Conservation (phyloP, 2,329 filamentous ascomycete species). For the Alternaria alternata region DNA sequence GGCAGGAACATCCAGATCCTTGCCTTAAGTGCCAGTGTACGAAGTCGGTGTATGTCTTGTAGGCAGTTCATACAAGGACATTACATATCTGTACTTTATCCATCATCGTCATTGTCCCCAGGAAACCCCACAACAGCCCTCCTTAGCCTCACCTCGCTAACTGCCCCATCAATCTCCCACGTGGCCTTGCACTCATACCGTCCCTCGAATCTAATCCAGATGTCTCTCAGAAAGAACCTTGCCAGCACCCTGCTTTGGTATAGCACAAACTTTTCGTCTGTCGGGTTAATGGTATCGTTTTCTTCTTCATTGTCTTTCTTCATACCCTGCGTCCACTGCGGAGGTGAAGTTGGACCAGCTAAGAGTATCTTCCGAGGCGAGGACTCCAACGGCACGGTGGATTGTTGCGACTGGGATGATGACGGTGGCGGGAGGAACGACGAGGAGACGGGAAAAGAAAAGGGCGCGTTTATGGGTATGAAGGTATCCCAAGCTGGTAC, state of each 20-base stretch:
- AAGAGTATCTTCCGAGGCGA: conserved; percentile 7
- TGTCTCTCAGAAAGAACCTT: conserved; percentile 15
- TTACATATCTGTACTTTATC: background rate
- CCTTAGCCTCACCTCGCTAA: conserved; percentile 10
- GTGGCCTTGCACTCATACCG: conserved; percentile 18
- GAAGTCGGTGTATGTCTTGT: too few relatives aligned
- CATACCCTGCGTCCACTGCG: background rate
- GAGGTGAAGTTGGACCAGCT: background rate
- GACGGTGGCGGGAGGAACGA: background rate
- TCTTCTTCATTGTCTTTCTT: background rate
- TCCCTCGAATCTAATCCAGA: conserved; percentile 17
- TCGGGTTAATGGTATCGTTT: background rate
- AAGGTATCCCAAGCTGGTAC: conserved; percentile 21
- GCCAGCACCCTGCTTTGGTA: conserved; percentile 25
- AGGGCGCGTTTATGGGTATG: background rate
- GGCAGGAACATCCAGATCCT: background rate
- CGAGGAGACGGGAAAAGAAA: too few relatives aligned
- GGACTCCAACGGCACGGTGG: background rate
- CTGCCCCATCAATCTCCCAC: conserved; percentile 23
- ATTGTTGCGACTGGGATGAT: background rate
- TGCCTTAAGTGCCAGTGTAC: background rate
- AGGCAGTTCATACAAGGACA: background rate
- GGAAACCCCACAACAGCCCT: conserved; percentile 12
- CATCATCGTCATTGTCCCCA: conserved; percentile 3
- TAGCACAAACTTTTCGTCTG: conserved; percentile 20